These are phyloP conservation scores for Arthromyces matolae DNA, from an alignment of 768 basidiomycete genomes.

Conservation along the genomic window DNA sequence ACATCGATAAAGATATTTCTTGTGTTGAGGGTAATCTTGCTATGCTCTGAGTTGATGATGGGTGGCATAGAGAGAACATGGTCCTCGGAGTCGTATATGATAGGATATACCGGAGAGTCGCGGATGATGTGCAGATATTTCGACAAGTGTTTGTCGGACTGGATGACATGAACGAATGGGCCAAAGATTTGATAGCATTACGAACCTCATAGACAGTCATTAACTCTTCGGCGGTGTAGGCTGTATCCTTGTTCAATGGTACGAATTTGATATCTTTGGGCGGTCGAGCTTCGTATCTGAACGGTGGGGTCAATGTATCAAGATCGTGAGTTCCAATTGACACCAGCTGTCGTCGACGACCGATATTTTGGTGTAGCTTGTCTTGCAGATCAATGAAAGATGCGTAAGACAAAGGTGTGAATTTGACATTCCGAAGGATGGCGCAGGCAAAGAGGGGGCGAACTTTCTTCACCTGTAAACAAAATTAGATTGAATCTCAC, in stretches of 20 bases:
- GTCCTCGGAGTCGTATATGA: slow-evolving; percentile 91
- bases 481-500: not conserved
- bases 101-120: slow-evolving; percentile 93
- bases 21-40: slow-evolving; percentile 94
- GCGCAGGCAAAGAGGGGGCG: slow-evolving; percentile 92
- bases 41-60: slow-evolving; percentile 96
- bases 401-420: slow-evolving; percentile 85
- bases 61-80: slow-evolving; percentile 95
- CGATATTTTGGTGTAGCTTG: slow-evolving; percentile 96
- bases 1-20: slow-evolving; percentile 95
- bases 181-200: not conserved
- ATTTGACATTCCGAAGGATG: slow-evolving; percentile 83
- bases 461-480: slow-evolving; percentile 65
- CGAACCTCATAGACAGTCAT: slow-evolving; percentile 92
- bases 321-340: slow-evolving; percentile 98
- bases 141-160: slow-evolving; percentile 91
- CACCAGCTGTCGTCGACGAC: slow-evolving; percentile 84
- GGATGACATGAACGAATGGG: slow-evolving; percentile 2
- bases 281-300: slow-evolving; percentile 78
- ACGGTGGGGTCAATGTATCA: slow-evolving; percentile 82
- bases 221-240: slow-evolving; percentile 83
- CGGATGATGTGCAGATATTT: slow-evolving; percentile 90
- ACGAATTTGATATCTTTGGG: slow-evolving; percentile 91
- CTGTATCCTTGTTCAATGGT: slow-evolving; percentile 76
- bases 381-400: slow-evolving; percentile 99